Conservation (phyloP, 2,329 filamentous ascomycete genomes). For the Xylariaceae sp. region DNA sequence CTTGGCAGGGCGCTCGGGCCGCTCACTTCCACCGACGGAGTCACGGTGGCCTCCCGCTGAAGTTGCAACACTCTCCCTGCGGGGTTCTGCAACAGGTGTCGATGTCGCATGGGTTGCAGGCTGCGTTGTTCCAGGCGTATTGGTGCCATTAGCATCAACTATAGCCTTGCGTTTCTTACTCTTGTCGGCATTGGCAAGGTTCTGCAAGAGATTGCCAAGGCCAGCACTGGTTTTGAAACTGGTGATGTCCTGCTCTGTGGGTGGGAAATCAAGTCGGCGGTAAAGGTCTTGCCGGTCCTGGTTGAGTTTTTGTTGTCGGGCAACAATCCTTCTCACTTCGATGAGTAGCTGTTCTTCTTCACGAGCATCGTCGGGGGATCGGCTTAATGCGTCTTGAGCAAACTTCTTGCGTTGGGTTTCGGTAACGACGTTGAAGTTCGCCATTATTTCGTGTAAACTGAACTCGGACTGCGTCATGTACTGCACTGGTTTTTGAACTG, state of each 20-base stretch:
- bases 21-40: conserved; percentile 40
- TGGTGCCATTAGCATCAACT: conserved; percentile 53
- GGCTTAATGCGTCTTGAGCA: conserved; percentile 70
- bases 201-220: conserved; percentile 73
- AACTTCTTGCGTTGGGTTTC: conserved; percentile 81
- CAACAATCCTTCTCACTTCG: conserved; percentile 87
- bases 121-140: conserved; percentile 39
- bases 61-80: conserved; percentile 51
- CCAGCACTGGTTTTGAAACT: conserved; percentile 78
- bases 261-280: conserved; percentile 76
- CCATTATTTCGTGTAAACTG: conserved; percentile 75
- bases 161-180: conserved; percentile 77
- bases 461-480: conserved; percentile 88
- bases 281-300: conserved; percentile 85
- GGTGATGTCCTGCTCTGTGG: conserved; percentile 62
- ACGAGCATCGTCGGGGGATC: conserved; percentile 79
- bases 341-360: conserved; percentile 87
- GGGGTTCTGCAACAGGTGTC: conserved; percentile 38
- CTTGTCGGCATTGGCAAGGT: conserved; percentile 76
- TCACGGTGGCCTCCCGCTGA: conserved; percentile 40
- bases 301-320: conserved; percentile 78
- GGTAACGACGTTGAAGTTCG: conserved; percentile 74
- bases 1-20: conserved; percentile 40
- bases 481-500: conserved; percentile 69
- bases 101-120: conserved; percentile 30